Base-by-base conservation (phyloP, 108 stramenopile genomes). In the Cyclotella atomus region DNA sequence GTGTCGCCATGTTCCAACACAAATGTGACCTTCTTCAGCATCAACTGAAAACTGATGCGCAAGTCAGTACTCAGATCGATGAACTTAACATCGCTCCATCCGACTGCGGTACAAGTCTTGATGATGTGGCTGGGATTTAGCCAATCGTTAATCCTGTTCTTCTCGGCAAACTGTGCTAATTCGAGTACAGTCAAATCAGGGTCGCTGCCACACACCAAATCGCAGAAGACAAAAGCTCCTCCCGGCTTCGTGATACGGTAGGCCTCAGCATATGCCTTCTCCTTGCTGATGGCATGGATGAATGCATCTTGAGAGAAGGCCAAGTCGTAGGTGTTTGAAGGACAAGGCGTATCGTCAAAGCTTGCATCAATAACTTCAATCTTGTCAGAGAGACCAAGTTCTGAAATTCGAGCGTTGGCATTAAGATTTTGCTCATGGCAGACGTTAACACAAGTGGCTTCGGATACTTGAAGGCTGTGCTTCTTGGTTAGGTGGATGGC, bases 231-330 rank as follows among this genome's bases (percentile, higher is more conserved):
- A n/a, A 88, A 77, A 32, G 71, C 79, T 47, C 84, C 87, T 20
- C 87, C 87, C 17, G 74, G 76, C 43, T 84, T 83, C 19, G 83
- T 83, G 30, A 88, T 67, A 21, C 85, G 83, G 55, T 75, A 78
- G n/a, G 87, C 87, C 61, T 88, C 85, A 21, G 35, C 27, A 59
- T 79, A 88, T 0, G 81, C 70, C 24, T 60, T 45, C 3, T 57
- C 45, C 68, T 88, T 88, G 54, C 35, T 45, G 14, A 65, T 67
- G 15, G 87, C 73, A 59, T 88, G 87, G 47, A 88, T 81, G 54
- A 85, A 85, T 8, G 87, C 87, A 59, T 88, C 87, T 63, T 88
- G 87, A 25, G 79, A 77, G 59, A 88, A 81, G 41, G 70, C 62
- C 32, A 80, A 47, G 62, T 88, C 87, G 64, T 85, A 88, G 1